phyloP scores from a whole-genome alignment of 83 land plant species.

The Thuja plicata region DNA sequence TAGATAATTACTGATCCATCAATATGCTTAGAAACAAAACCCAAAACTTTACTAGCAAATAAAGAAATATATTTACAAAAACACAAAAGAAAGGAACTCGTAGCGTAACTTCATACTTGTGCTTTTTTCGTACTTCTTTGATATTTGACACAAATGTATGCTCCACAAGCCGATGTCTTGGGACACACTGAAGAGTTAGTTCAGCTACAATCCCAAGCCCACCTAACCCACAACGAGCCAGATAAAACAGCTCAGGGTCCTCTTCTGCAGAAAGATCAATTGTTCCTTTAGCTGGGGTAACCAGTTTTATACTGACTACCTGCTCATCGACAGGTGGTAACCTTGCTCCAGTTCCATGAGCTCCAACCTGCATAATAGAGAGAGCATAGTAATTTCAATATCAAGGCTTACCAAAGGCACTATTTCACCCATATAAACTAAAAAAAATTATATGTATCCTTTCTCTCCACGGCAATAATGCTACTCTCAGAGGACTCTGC shows the following conservation, averaged over 20 bases:
- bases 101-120: conserved; percentile 59
- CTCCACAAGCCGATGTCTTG: conserved; percentile 85
- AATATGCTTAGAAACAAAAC: neutral
- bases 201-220: conserved; percentile 98
- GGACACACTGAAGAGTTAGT: conserved; percentile 96
- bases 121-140: conserved; percentile 86
- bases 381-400: neutral
- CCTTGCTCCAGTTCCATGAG: conserved; percentile 98
- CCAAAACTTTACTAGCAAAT: neutral
- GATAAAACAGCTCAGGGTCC: conserved; percentile 91
- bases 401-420: neutral
- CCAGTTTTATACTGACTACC: conserved; percentile 86
- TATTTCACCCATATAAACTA: no score
- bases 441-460: neutral
- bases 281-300: conserved; percentile 93
- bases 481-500: no score
- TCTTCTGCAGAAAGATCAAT: conserved; percentile 86
- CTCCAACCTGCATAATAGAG: conserved; percentile 79
- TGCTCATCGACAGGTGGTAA: conserved; percentile 99
- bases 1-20: neutral
- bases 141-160: conserved; percentile 79
- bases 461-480: no score
- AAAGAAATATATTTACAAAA: neutral
- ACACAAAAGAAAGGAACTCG: neutral
- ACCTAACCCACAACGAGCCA: conserved; percentile 98